These are phyloP conservation scores for Phaffia tasmanica DNA, from an alignment of 768 basidiomycete genomes.

Conservation along the genomic window DNA sequence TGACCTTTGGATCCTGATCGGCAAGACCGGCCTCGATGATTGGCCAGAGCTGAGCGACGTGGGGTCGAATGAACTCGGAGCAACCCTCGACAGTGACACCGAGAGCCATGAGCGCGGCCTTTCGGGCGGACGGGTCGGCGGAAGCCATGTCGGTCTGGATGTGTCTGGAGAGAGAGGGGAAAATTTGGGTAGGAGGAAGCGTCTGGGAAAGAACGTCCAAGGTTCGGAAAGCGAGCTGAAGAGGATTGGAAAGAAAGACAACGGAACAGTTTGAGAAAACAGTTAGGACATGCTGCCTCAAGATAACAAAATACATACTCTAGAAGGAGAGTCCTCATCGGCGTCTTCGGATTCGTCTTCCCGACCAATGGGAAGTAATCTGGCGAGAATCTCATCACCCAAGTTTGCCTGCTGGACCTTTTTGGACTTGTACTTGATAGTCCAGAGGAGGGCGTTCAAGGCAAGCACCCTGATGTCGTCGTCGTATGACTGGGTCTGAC, in stretches of 20 bases:
- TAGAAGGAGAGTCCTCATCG: slow-evolving; percentile 56
- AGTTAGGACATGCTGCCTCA: too few species aligned
- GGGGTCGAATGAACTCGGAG: slow-evolving; percentile 91
- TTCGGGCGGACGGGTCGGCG: slow-evolving; percentile 62
- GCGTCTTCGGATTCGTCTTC: slow-evolving; percentile 83
- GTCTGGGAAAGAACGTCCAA: slow-evolving; percentile 85
- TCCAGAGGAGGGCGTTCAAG: slow-evolving; percentile 90
- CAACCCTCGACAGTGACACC: slow-evolving; percentile 96
- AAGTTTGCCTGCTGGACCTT: slow-evolving; percentile 80
- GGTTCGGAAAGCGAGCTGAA: slow-evolving; percentile 79
- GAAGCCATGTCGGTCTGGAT: slow-evolving; percentile 78
- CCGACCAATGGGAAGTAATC: slow-evolving; percentile 84
- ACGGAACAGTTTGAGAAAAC: not conserved
- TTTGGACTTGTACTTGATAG: slow-evolving; percentile 95
- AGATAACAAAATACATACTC: slow-evolving; percentile 47
- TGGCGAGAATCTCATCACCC: slow-evolving; percentile 72
- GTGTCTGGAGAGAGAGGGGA: slow-evolving; percentile 73
- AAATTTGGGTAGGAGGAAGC: slow-evolving; percentile 88
- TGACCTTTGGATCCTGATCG: slow-evolving; percentile 70
- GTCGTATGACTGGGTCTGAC: slow-evolving; percentile 64
- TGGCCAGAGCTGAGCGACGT: slow-evolving; percentile 87
- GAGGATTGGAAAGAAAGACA: not conserved
- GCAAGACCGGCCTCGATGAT: slow-evolving; percentile 76
- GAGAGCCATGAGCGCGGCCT: slow-evolving; percentile 86
- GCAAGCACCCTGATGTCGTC: slow-evolving; percentile 74